phyloP scores from a whole-genome alignment of 192 early-diverging fungal genomes.

The Diversispora epigaea region DNA sequence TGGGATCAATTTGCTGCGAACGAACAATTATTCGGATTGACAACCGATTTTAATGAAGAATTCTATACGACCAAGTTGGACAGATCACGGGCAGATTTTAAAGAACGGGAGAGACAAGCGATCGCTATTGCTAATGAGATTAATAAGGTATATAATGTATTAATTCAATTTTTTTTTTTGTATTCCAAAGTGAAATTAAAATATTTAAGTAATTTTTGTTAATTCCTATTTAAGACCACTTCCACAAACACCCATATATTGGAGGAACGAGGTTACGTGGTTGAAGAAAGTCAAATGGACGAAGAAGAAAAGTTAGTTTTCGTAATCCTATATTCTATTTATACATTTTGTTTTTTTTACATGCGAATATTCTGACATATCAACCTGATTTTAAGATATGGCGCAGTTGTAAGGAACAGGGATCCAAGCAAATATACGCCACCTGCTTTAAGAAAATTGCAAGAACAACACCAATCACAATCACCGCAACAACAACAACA shows the following conservation, averaged over 20 bases:
- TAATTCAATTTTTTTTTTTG: constrained; percentile 16
- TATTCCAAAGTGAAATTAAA: not conserved
- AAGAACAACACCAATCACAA: constrained; percentile 1
- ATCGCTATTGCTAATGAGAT: constrained; percentile 89
- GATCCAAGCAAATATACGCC: constrained; percentile 83
- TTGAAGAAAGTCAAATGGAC: constrained; percentile 69
- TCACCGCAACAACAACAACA: no score
- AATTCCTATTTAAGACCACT: constrained; percentile 46
- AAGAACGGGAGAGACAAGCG: constrained; percentile 85
- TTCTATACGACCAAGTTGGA: constrained; percentile 95
- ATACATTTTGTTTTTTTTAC: not conserved
- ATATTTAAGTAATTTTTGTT: not conserved
- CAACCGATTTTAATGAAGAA: constrained; percentile 93
- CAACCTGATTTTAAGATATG: constrained; percentile 47
- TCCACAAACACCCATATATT: constrained; percentile 81
- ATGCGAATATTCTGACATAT: not conserved
- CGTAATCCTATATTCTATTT: not conserved
- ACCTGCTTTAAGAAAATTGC: constrained; percentile 68
- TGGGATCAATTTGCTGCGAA: constrained; percentile 99
- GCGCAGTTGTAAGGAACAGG: constrained; percentile 70
- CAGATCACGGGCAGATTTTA: constrained; percentile 77
- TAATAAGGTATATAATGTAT: constrained; percentile 57
- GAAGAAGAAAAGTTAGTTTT: constrained; percentile 76
- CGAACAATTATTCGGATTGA: constrained; percentile 90
- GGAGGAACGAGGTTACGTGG: constrained; percentile 78